A percentile compares a stretch with the other conserved stretches of the same genome.
Conservation (phyloP, 164 flowering plant species). For the Chimonanthus praecox region DNA sequence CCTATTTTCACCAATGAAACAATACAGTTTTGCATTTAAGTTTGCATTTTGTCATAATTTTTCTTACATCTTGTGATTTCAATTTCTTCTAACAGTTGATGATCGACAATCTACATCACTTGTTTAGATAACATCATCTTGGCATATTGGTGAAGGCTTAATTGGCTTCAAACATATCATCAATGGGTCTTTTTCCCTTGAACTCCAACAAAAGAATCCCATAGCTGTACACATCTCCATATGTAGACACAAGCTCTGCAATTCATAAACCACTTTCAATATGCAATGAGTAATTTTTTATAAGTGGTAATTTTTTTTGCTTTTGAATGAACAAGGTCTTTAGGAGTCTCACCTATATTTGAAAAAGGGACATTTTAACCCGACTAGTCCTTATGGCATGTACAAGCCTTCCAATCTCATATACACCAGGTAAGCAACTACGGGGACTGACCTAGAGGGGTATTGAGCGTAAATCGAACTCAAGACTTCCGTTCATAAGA, state of each 20-base stretch:
- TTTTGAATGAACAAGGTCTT: too few species aligned
- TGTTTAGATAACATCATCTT: background rate
- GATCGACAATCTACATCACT: constrained; percentile 1
- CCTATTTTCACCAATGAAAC: background rate
- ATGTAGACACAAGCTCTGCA: constrained; percentile 22
- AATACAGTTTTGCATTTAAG: background rate
- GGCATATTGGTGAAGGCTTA: background rate
- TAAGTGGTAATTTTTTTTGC: too few species aligned
- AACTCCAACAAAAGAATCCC: constrained; percentile 29
- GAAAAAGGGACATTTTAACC: too few species aligned
- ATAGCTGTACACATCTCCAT: constrained; percentile 25
- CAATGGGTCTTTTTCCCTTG: constrained; percentile 26
- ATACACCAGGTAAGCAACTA: too few species aligned
- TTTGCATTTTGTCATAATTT: background rate
- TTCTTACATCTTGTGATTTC: background rate
- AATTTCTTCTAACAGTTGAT: background rate
- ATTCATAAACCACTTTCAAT: background rate
- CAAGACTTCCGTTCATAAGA: too few species aligned
- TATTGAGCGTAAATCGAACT: too few species aligned
- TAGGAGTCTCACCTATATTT: too few species aligned
- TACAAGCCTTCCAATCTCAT: too few species aligned
- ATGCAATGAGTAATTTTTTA: too few species aligned
- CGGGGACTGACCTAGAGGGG: too few species aligned
- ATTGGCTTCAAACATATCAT: constrained; percentile 10
- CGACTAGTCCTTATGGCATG: too few species aligned